Evolutionary conservation across 169 alveolate genomes (phyloP).

Genomic region (Plasmodium falciparum): DNA sequence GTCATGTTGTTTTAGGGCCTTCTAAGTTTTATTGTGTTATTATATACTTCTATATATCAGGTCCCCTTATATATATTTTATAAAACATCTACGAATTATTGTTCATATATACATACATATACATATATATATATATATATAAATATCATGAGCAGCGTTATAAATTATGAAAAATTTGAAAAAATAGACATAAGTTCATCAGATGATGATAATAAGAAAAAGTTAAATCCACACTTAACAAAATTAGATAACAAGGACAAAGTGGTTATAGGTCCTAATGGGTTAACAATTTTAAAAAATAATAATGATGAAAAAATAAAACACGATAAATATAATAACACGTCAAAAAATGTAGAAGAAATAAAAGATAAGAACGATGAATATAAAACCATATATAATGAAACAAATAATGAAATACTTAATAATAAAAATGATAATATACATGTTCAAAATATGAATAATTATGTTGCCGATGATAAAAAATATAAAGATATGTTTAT

Average conservation of each 20-base stretch:
- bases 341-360: not conserved
- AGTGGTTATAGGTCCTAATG: conserved; percentile 57
- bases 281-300: conserved; percentile 54
- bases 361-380: not conserved
- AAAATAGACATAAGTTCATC: conserved; percentile 73
- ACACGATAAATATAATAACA: not conserved
- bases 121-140: not conserved
- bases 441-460: not conserved
- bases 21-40: not conserved
- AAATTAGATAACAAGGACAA: conserved; percentile 44
- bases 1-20: no score
- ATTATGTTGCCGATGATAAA: not conserved
- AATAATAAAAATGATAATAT: not conserved
- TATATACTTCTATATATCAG: not conserved
- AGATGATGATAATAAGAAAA: conserved; percentile 56
- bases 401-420: not conserved
- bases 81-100: no score
- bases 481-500: conserved; percentile 32
- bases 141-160: conserved; percentile 43
- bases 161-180: conserved; percentile 62
- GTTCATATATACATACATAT: not conserved
- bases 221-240: conserved; percentile 43
- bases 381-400: not conserved
- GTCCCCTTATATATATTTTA: not conserved
- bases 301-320: not conserved